Conservation (phyloP, 192 early-diverging fungal species). For the Cladochytrium replicatum region DNA sequence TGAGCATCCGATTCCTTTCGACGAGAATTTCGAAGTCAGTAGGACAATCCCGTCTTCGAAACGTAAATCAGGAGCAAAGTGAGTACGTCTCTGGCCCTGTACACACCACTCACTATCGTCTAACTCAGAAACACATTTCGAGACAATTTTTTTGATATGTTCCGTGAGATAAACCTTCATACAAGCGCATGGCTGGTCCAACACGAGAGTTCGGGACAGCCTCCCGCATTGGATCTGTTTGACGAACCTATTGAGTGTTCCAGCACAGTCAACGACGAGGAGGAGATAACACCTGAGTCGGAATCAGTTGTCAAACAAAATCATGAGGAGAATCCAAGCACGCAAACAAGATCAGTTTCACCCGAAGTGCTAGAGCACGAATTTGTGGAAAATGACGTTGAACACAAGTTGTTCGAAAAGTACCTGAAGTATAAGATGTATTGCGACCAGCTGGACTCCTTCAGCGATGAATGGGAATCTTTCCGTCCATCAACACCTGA, state of each 20-base stretch:
- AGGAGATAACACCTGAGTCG: background rate
- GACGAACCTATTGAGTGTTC: slow-evolving; percentile 6
- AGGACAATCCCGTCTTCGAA: too few relatives aligned
- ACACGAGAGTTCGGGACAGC: too few relatives aligned
- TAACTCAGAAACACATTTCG: slow-evolving; percentile 4
- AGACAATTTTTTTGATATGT: slow-evolving; percentile 14
- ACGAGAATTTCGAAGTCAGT: slow-evolving; percentile 29
- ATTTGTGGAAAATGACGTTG: slow-evolving; percentile 10
- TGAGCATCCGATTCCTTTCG: slow-evolving; percentile 31
- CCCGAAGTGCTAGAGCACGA: background rate
- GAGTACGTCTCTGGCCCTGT: background rate
- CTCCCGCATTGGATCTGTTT: too few relatives aligned
- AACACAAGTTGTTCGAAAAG: slow-evolving; percentile 16
- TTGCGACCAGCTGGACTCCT: background rate
- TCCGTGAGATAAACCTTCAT: slow-evolving; percentile 3
- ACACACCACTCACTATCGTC: background rate
- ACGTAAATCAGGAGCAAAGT: slow-evolving; percentile 7
- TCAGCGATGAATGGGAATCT: too few relatives aligned
- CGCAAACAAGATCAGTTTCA: slow-evolving; percentile 1
- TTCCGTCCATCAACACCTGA: slow-evolving; percentile 9
- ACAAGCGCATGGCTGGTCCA: slow-evolving; percentile 1
- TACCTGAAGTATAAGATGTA: slow-evolving; percentile 17
- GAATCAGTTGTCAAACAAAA: background rate
- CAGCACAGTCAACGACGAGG: background rate
- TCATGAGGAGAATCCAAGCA: slow-evolving; percentile 7